phyloP scores from a whole-genome alignment of 768 basidiomycete species.

The Nidularia pulvinata region DNA sequence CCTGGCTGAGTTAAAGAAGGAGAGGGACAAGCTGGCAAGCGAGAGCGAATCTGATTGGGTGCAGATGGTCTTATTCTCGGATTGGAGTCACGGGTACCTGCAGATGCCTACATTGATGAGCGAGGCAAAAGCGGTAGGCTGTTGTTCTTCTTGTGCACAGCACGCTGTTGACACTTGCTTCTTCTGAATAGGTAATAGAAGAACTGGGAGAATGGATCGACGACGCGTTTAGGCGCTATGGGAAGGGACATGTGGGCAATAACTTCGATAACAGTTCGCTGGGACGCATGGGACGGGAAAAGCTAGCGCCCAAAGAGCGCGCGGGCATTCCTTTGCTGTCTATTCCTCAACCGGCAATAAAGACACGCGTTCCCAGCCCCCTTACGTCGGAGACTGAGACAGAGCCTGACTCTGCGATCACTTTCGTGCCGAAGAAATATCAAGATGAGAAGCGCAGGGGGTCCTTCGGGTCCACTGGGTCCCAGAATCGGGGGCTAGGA shows the following conservation, averaged over 20 bases:
- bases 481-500: constrained; percentile 2
- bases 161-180: constrained; percentile 1
- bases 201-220: constrained; percentile 93
- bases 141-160: background rate
- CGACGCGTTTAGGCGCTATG: constrained; percentile 59
- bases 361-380: constrained; percentile 14
- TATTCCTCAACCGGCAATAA: constrained; percentile 10
- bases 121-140: constrained; percentile 65
- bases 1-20: constrained; percentile 46
- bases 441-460: constrained; percentile 5
- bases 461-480: constrained; percentile 2
- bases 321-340: background rate
- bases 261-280: background rate
- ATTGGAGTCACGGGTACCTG: constrained; percentile 97
- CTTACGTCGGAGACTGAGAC: constrained; percentile 30
- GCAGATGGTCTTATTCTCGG: constrained; percentile 88
- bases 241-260: background rate
- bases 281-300: constrained; percentile 1
- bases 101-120: constrained; percentile 91
- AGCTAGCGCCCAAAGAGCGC: background rate
- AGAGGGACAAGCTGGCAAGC: constrained; percentile 55
- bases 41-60: constrained; percentile 96
- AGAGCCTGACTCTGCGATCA: constrained; percentile 70
- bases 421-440: constrained; percentile 61
- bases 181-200: constrained; percentile 50